A percentile compares a stretch with the other conserved stretches of the same genome.
Conservation (phyloP, 2,329 filamentous ascomycete species). For the Sclerotinia glacialis region DNA sequence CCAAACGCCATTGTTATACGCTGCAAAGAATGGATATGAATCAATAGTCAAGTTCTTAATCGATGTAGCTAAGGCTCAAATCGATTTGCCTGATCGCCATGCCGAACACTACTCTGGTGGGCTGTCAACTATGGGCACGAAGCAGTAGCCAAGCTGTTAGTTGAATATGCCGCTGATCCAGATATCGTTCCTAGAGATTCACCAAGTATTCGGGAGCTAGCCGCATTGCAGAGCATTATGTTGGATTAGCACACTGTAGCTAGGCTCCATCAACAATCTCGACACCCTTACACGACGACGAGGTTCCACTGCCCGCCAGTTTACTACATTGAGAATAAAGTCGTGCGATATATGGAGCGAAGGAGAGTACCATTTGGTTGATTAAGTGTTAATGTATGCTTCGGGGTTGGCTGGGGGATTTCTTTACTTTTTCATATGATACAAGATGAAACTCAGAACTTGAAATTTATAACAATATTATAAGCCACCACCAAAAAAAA, state of each 20-base stretch:
- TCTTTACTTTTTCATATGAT: neutral
- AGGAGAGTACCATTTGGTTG: no score
- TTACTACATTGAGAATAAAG: no score
- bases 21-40: neutral
- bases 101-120: neutral
- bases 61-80: neutral
- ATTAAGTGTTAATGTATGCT: no score
- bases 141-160: neutral
- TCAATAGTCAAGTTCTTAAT: neutral
- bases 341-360: no score
- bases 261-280: no score
- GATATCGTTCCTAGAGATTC: neutral
- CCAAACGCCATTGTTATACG: neutral
- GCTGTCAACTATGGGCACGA: fast-evolving
- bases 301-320: no score
- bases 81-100: neutral
- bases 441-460: neutral
- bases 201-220: no score
- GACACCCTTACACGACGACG: no score
- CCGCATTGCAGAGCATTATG: no score
- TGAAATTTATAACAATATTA: neutral
- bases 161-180: neutral
- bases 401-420: no score
- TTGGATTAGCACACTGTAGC: no score
- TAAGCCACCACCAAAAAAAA: neutral